phyloP scores from a whole-genome alignment of 306 rosid species.

The Quercus robur region DNA sequence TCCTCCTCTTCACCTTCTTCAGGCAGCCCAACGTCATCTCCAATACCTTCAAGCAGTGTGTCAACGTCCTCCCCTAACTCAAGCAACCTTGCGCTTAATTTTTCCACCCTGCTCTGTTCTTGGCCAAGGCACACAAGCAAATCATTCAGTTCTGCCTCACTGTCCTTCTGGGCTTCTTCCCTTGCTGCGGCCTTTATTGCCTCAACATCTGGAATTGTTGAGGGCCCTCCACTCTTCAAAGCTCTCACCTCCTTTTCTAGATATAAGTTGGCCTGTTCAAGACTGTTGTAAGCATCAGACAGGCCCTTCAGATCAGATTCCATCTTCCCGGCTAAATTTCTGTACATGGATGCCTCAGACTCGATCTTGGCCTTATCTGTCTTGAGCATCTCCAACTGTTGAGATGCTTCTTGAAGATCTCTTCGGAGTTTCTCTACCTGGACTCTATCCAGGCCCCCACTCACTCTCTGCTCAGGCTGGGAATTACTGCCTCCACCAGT shows the following conservation, averaged over 20 bases:
- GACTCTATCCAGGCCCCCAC: constrained; percentile 61
- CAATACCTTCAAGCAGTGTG: constrained; percentile 77
- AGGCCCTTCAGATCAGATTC: constrained; percentile 91
- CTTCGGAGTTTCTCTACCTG: constrained; percentile 72
- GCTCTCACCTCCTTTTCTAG: constrained; percentile 74
- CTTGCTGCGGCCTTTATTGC: constrained; percentile 90
- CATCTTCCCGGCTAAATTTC: constrained; percentile 71
- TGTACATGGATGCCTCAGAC: constrained; percentile 62
- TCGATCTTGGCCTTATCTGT: constrained; percentile 71
- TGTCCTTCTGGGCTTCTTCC: constrained; percentile 93
- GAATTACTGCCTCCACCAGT: constrained; percentile 45
- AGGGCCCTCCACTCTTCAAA: constrained; percentile 41
- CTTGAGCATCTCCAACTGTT: constrained; percentile 70
- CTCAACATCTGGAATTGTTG: constrained; percentile 54
- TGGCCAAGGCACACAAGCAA: constrained; percentile 95
- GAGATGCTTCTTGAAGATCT: constrained; percentile 72
- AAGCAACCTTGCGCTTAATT: constrained; percentile 62
- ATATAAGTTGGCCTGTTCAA: constrained; percentile 73
- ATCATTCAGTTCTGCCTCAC: constrained; percentile 87
- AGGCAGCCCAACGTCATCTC: constrained; percentile 64
- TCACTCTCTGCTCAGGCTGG: constrained; percentile 52
- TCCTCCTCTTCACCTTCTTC: constrained; percentile 56
- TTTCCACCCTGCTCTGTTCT: constrained; percentile 93
- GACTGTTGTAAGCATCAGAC: constrained; percentile 93
- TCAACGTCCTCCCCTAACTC: constrained; percentile 93